Evolutionary conservation across 352 stramenopile species (phyloP).

Genomic region (Phytophthora kernoviae): DNA sequence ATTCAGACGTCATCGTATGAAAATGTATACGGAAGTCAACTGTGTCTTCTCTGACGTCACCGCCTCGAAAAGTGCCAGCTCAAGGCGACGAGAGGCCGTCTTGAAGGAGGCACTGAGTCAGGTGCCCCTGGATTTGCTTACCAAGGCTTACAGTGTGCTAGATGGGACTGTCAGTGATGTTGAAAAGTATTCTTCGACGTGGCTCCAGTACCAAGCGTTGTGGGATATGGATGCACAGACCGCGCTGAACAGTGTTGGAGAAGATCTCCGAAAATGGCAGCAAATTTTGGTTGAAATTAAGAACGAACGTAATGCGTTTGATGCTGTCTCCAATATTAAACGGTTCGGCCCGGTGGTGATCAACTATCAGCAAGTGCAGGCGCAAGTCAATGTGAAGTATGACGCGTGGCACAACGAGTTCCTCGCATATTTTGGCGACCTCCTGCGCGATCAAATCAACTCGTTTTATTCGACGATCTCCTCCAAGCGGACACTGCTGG

Average conservation of each 20-base stretch:
- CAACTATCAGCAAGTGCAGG: constrained; percentile 93
- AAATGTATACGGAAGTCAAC: constrained; percentile 81
- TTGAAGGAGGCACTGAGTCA: constrained; percentile 76
- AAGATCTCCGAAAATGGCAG: constrained; percentile 97
- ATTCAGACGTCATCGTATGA: constrained; percentile 88
- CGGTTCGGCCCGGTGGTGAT: constrained; percentile 90
- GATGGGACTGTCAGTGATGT: constrained; percentile 85
- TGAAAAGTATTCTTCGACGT: constrained; percentile 94
- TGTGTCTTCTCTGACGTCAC: constrained; percentile 62
- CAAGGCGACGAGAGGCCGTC: constrained; percentile 60
- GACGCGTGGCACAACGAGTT: constrained; percentile 99
- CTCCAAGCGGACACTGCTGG: constrained; percentile 87
- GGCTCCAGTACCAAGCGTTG: constrained; percentile 98
- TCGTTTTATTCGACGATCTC: constrained; percentile 88
- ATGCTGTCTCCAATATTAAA: constrained; percentile 90
- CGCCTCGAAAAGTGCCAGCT: constrained; percentile 58
- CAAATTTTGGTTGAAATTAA: constrained; percentile 97
- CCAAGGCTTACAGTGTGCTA: constrained; percentile 79
- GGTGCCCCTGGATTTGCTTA: constrained; percentile 65
- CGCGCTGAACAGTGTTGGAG: constrained; percentile 92
- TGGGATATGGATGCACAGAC: constrained; percentile 98
- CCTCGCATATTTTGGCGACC: constrained; percentile 93
- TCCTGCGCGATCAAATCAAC: constrained; percentile 94
- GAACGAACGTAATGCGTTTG: constrained; percentile 94
- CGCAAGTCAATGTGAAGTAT: constrained; percentile 98